Evolutionary conservation across 1,284 basidiomycete species (phyloP), one percentile per base, ranked within the genome.

Genomic region (Ceratobasidium theobromae): DNA sequence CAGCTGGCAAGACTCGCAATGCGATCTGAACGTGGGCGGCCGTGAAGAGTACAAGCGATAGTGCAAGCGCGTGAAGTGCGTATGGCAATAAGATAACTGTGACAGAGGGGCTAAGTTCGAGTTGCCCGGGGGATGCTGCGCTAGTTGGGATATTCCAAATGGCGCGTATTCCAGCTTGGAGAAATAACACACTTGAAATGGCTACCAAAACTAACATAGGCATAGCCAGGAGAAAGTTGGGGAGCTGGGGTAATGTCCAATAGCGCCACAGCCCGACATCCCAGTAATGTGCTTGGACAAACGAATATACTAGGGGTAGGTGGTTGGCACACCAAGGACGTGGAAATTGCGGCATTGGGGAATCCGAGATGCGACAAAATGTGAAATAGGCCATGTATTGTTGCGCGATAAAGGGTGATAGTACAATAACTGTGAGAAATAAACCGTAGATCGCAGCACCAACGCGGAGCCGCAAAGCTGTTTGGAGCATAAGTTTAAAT

Each of bases 1-100:
- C 85, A 0, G 88, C 83, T 8, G 88, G 85, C 11, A 93, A 79
- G 2, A 64, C 35, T 18, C 96, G 87, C 1, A 99, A 83, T 1
- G 88, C 81, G 69, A 98, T 98, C 74, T 99, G 96, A 0, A 89
- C 89, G 73, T 99, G 93, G 0, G 94, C 89, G 3, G 84, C 82
- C 72, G 95, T 84, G 8, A 95, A 78, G 21, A 98, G 79, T 18
- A 89, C 77, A 28, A 80, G 73, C 5, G 83, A 80, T 53, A 91
- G 77, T 33, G 84, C 70, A 16, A 86, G 73, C 21, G 88, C 84
- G 71, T 94, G 86, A 14, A 93, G 76, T 0, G 86, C 83, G 75
- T 93, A 87, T 0, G 92, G 89, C 0, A 72, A 68, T 38, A 76
- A 40, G 14, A 18, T 65, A 21, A 40, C 23, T 5, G 23, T 16